Percentiles rank a stretch among this genome's conserved stretches.
phyloP scores from a whole-genome alignment of 352 stramenopile species.

The Lagenidium giganteum region DNA sequence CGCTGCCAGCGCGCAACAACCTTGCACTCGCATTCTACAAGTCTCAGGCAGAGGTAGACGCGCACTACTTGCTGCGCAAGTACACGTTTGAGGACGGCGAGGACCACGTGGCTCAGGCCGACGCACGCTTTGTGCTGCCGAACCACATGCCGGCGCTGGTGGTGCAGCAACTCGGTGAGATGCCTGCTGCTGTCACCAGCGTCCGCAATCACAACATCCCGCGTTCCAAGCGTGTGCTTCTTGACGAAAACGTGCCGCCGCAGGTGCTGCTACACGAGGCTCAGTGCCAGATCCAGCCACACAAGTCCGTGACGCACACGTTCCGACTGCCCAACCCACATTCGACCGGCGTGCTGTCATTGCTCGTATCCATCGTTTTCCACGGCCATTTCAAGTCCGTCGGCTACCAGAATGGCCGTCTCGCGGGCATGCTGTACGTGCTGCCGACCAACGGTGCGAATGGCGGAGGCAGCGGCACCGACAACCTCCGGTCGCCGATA shows the following conservation, averaged over 20 bases:
- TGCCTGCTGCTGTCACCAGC: neutral
- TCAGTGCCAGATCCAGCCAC: conserved; percentile 50
- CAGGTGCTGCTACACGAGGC: conserved; percentile 30
- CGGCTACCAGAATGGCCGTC: conserved; percentile 67
- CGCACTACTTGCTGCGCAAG: conserved; percentile 54
- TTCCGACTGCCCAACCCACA: conserved; percentile 40
- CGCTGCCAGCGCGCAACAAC: conserved; percentile 51
- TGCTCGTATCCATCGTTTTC: conserved; percentile 63
- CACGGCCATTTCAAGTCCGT: conserved; percentile 68
- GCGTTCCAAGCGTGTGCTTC: conserved; percentile 18
- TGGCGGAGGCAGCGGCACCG: neutral
- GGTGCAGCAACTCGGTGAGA: neutral
- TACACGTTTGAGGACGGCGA: conserved; percentile 72
- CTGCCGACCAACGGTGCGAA: conserved; percentile 16
- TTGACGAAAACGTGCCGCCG: conserved; percentile 23
- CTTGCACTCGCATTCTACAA: conserved; percentile 77
- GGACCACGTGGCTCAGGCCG: conserved; percentile 37
- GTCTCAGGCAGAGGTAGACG: conserved; percentile 41
- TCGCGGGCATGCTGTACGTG: conserved; percentile 77
- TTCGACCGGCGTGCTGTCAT: conserved; percentile 33
- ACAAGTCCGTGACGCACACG: conserved; percentile 55
- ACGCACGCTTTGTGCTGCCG: conserved; percentile 32
- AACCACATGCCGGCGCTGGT: neutral
- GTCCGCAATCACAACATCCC: no score
- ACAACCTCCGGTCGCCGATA: conserved; percentile 17